Base-by-base conservation (phyloP, 2,329 filamentous ascomycete genomes). In the Dothideomycetes sp. region DNA sequence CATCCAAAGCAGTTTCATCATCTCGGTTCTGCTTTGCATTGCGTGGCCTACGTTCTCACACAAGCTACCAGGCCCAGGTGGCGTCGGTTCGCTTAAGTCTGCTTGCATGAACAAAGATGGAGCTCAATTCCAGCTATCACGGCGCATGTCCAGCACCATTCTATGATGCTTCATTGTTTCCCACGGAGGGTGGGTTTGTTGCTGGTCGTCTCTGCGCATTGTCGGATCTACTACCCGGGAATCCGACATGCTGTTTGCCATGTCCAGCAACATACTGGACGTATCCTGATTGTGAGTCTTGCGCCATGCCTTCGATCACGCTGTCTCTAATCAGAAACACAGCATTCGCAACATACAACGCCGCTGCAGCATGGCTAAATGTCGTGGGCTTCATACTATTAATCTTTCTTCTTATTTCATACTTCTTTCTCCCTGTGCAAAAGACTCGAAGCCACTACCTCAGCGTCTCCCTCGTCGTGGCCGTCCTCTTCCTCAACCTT, bases 401-500 rank as follows among this genome's bases (percentile, higher is more conserved):
- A 45, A 54, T 78, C 12, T 89, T 91, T 54, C 67, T 96, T 41
- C 65, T 96, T 12, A 37, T 84, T 4, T 93, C 86, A 4, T 96
- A 87, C 70, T 65, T 77, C 3, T 69, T 81, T 11, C 68, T 98
- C 16, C 88, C 91, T 0, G 77, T 85, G 17, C 86, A 94, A 52
- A 89, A 85, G 66, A 95, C 91, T 5, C 78, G 86, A 54, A 79
- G 88, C 38, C 91, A 98, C 59, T 96, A 96, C 55, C 69, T 98
- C 29, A 95, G 84, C 56, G 81, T 95, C 47, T 91, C 86, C 57
- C 68, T 96, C 37, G 82, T 84, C 4, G 61, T 84, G 33, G 84
- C 77, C 4, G 77, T 89, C 31, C 65, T 81, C 31, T 68, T 89
- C 42, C 84, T 96, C 73, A 83, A 94, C 80, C 70, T 96, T 49